Evolutionary conservation across 2,329 filamentous ascomycete genomes (phyloP).

Genomic region (Tolypocladium nubicola): DNA sequence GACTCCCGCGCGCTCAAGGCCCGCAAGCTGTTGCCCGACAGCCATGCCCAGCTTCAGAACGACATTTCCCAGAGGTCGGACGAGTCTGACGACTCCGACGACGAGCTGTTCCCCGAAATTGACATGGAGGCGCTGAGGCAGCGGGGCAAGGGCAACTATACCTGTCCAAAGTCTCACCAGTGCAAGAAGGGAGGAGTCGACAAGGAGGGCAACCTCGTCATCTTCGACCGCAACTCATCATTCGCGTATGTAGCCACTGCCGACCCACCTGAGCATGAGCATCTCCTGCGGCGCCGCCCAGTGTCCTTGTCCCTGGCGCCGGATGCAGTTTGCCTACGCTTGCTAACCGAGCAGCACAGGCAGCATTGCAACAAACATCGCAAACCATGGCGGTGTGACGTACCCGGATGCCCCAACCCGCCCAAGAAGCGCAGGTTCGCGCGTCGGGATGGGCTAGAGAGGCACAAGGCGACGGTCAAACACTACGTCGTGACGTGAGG

Average conservation of each 20-base stretch:
- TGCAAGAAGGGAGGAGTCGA: slow-evolving; percentile 31
- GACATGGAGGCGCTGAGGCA: slow-evolving; percentile 28
- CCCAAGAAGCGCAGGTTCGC: slow-evolving; percentile 30
- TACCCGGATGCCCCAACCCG: slow-evolving; percentile 28
- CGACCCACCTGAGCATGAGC: neutral
- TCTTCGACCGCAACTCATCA: slow-evolving; percentile 31
- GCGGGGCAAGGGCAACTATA: slow-evolving; percentile 27
- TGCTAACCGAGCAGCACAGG: slow-evolving; percentile 12
- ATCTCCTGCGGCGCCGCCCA: neutral
- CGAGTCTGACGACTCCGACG: slow-evolving; percentile 22
- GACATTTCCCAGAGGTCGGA: slow-evolving; percentile 9
- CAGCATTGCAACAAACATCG: slow-evolving; percentile 33
- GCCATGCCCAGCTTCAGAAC: slow-evolving; percentile 2
- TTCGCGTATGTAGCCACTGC: slow-evolving; percentile 20
- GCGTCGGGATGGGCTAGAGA: slow-evolving; percentile 29
- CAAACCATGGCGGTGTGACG: slow-evolving; percentile 28
- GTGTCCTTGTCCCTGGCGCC: neutral
- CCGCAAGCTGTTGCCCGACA: slow-evolving; percentile 13
- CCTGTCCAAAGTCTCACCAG: slow-evolving; percentile 21
- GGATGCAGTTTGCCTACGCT: neutral
- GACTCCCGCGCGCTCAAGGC: slow-evolving; percentile 10
- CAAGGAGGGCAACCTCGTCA: slow-evolving; percentile 23
- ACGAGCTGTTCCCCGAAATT: slow-evolving; percentile 23
- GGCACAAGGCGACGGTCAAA: slow-evolving; percentile 29
- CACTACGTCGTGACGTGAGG: slow-evolving; percentile 20